These are phyloP conservation scores for Claviceps monticola DNA, from an alignment of 2,329 filamentous ascomycete species.

Conservation along the genomic window DNA sequence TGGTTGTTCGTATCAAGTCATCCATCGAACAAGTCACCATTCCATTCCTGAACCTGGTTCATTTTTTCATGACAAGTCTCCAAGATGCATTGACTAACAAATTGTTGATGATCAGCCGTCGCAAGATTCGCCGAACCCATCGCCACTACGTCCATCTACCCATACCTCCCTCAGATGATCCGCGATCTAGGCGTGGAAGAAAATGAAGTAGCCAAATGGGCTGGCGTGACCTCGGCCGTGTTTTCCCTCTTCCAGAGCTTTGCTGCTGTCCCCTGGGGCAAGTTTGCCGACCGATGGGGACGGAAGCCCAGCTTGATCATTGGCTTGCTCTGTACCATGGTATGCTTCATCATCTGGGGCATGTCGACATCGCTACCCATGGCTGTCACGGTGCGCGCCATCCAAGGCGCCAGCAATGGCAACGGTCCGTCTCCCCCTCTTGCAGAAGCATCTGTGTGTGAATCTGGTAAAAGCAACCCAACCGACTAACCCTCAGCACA, in stretches of 20 bases:
- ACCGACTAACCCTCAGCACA: constrained; percentile 13
- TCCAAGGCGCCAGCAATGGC: constrained; percentile 77
- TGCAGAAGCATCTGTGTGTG: neutral
- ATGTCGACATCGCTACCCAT: constrained; percentile 66
- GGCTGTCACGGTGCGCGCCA: constrained; percentile 62
- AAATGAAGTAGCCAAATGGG: constrained; percentile 66
- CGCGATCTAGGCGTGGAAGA: constrained; percentile 59
- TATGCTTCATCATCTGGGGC: constrained; percentile 69
- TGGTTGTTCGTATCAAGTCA: neutral
- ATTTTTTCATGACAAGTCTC: too few relatives aligned
- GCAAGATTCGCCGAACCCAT: constrained; percentile 67
- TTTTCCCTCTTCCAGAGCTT: constrained; percentile 60
- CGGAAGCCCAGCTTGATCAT: constrained; percentile 69
- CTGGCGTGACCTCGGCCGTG: constrained; percentile 57
- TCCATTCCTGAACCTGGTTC: neutral
- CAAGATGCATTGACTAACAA: neutral
- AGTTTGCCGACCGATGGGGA: constrained; percentile 63
- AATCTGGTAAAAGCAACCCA: neutral
- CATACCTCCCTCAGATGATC: constrained; percentile 69
- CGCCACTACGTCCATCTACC: constrained; percentile 58
- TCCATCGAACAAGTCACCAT: neutral
- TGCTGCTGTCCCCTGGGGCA: constrained; percentile 63
- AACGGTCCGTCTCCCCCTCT: constrained; percentile 43
- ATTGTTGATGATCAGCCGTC: constrained; percentile 38
- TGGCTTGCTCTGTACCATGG: constrained; percentile 66